phyloP scores from a whole-genome alignment of 352 stramenopile species.

The Phytophthora pseudosyringae region DNA sequence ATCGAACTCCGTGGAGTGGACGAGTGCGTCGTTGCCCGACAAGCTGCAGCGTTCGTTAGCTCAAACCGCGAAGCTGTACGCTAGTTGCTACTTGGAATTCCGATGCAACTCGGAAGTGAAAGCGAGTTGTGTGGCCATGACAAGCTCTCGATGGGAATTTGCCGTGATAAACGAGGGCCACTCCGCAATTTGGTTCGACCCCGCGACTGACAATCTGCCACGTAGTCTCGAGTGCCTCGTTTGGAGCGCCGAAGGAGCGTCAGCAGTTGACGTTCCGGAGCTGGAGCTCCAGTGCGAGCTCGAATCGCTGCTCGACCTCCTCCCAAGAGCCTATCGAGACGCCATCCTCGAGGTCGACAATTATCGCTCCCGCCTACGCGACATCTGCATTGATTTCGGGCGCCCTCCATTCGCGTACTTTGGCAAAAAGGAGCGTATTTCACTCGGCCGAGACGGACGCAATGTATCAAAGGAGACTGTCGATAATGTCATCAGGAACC shows the following conservation, averaged over 20 bases:
- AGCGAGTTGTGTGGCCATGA: constrained; percentile 25
- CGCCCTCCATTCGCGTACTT: constrained; percentile 41
- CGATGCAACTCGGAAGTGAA: neutral
- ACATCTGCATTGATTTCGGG: constrained; percentile 49
- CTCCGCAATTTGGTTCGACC: constrained; percentile 46
- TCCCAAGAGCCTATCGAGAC: constrained; percentile 33
- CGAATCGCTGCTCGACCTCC: constrained; percentile 38
- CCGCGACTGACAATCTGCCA: constrained; percentile 22
- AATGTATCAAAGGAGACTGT: constrained; percentile 57
- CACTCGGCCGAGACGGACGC: constrained; percentile 24
- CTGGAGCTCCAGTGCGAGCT: constrained; percentile 45
- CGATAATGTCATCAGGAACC: constrained; percentile 47
- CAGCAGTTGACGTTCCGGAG: neutral
- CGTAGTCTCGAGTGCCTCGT: constrained; percentile 42
- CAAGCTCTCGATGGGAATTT: constrained; percentile 34
- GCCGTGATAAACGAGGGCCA: constrained; percentile 16
- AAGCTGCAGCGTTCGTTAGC: constrained; percentile 8
- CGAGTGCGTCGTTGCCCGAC: neutral
- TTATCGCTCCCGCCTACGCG: constrained; percentile 35
- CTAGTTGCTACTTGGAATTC: constrained; percentile 12
- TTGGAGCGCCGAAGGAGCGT: neutral
- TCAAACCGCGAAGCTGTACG: constrained; percentile 26
- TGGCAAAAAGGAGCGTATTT: constrained; percentile 34
- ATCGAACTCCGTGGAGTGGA: neutral
- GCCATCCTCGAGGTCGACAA: constrained; percentile 30